Percentiles rank a stretch among this genome's conserved stretches.
Conservation (phyloP, 129 eudicot genomes). For the Heracleum sosnowskyi region DNA sequence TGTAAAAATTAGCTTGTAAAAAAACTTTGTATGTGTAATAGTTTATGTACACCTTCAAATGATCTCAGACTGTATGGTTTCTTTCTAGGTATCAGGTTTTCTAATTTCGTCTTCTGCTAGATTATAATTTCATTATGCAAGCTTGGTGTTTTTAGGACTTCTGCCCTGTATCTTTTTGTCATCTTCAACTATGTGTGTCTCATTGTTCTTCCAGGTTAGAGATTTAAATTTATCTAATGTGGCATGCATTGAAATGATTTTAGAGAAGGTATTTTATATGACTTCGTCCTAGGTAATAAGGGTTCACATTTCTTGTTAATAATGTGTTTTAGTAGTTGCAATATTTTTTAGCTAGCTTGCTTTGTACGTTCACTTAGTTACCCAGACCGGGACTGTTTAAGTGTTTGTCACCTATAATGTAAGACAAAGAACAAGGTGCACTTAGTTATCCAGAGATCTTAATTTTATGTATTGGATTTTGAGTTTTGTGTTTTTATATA, state of each 20-base stretch:
- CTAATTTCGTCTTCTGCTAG: neutral
- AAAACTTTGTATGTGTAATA: too few species aligned
- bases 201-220: neutral
- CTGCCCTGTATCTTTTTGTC: neutral
- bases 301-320: neutral
- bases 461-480: too few species aligned
- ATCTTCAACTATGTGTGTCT: neutral
- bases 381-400: neutral
- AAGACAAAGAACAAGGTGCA: neutral
- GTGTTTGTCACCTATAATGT: neutral
- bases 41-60: neutral
- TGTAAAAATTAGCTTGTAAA: too few species aligned
- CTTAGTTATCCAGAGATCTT: too few species aligned
- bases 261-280: neutral
- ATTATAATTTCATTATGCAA: too few species aligned
- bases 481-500: too few species aligned
- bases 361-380: neutral
- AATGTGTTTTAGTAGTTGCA: neutral
- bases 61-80: neutral
- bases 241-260: neutral
- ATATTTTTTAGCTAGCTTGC: neutral
- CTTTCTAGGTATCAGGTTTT: neutral
- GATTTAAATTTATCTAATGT: neutral
- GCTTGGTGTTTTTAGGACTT: too few species aligned
- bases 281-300: neutral